Conservation (phyloP, 2,329 filamentous ascomycete species). For the Claviceps spartinae region DNA sequence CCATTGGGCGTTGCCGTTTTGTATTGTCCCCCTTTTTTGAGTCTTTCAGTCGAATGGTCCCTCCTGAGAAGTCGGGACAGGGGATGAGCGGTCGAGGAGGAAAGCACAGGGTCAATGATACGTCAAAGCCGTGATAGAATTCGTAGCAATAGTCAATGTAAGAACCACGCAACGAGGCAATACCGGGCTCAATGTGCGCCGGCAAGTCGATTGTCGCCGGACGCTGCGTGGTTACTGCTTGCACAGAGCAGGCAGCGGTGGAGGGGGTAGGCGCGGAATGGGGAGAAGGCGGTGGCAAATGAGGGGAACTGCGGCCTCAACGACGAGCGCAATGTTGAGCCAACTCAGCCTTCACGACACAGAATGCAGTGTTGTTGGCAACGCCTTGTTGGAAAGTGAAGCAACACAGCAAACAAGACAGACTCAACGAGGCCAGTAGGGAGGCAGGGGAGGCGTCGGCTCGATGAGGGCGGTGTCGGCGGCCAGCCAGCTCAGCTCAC, state of each 20-base stretch:
- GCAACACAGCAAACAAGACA: neutral
- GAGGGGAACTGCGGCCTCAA: neutral
- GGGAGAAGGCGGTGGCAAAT: neutral
- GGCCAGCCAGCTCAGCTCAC: neutral
- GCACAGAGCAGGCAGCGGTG: neutral
- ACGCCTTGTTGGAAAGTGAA: neutral
- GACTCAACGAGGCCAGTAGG: neutral
- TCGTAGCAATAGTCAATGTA: neutral
- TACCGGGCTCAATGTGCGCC: conserved; percentile 1
- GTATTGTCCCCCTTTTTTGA: neutral
- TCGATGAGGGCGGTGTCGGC: neutral
- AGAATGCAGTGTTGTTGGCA: neutral
- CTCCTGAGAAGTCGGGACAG: too few relatives aligned
- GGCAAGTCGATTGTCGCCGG: neutral
- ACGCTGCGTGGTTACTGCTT: neutral
- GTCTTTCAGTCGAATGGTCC: neutral
- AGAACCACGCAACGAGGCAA: neutral
- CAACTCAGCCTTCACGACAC: neutral
- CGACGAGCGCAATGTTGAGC: neutral
- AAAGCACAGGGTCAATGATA: too few relatives aligned
- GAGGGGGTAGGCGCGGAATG: neutral
- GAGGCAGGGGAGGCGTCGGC: neutral
- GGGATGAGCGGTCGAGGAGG: too few relatives aligned
- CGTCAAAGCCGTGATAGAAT: neutral
- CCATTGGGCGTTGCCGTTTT: neutral